phyloP scores from a whole-genome alignment of 768 basidiomycete genomes.

The Boletellus ananas region DNA sequence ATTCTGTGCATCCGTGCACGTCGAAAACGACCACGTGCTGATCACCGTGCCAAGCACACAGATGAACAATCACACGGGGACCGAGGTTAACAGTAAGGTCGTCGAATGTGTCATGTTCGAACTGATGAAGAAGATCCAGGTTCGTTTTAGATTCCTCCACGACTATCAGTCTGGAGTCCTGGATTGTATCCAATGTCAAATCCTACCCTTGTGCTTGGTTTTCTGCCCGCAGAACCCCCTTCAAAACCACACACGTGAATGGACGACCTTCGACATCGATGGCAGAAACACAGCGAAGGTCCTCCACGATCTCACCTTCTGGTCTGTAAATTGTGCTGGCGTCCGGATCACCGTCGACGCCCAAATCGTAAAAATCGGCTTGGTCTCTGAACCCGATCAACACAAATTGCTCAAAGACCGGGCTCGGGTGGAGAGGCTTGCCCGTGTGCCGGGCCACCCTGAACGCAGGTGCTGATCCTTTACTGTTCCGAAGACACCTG shows the following conservation, averaged over 20 bases:
- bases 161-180: neutral
- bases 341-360: too few species aligned
- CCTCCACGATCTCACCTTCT: too few species aligned
- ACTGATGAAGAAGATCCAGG: conserved; percentile 14
- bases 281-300: conserved; percentile 13
- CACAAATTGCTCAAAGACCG: too few species aligned
- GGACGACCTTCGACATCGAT: conserved; percentile 9
- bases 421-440: too few species aligned
- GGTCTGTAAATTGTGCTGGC: too few species aligned
- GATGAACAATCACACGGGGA: conserved; percentile 6
- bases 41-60: neutral
- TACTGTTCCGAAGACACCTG: too few species aligned
- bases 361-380: too few species aligned
- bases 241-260: conserved; percentile 13
- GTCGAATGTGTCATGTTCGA: neutral
- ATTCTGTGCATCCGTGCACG: conserved; percentile 4
- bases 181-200: neutral
- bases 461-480: too few species aligned
- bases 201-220: conserved; percentile 2
- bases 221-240: neutral
- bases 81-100: conserved; percentile 6
- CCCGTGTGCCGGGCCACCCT: too few species aligned
- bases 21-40: conserved; percentile 8
- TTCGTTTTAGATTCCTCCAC: neutral
- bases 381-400: too few species aligned